Evolutionary conservation across 331 rosid genomes (phyloP).

Genomic region (Cucumis variabilis): DNA sequence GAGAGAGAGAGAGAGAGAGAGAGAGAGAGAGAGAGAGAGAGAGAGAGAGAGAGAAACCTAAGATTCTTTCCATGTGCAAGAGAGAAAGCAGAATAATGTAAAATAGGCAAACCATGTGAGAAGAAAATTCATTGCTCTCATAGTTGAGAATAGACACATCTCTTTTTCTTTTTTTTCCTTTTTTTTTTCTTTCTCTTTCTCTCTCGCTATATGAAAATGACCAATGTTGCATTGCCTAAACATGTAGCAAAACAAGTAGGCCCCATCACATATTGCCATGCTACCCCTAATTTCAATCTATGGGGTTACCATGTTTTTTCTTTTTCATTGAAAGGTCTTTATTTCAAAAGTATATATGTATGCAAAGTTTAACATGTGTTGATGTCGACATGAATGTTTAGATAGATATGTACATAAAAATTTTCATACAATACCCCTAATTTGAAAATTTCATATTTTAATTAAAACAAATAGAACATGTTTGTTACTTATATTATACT

Average conservation of each 20-base stretch:
- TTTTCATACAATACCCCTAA: no score
- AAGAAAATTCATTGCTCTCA: conserved; percentile 9
- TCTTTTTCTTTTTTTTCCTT: background rate
- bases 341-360: background rate
- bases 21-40: no score
- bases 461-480: no score
- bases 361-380: background rate
- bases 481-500: no score
- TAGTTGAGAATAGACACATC: background rate
- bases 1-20: no score
- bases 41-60: no score
- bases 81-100: background rate
- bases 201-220: background rate
- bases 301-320: conserved; percentile 5
- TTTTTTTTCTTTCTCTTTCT: background rate
- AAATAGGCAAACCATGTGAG: conserved; percentile 8
- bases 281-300: background rate
- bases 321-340: background rate
- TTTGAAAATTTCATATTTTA: no score
- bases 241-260: background rate
- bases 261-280: conserved; percentile 7
- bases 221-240: background rate
- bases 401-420: no score
- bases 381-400: no score
- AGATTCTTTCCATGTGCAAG: conserved; percentile 27